Percentiles rank a stretch among this genome's conserved stretches.
phyloP scores from a whole-genome alignment of 257 asterid species.

The Orobanche coerulescens region DNA sequence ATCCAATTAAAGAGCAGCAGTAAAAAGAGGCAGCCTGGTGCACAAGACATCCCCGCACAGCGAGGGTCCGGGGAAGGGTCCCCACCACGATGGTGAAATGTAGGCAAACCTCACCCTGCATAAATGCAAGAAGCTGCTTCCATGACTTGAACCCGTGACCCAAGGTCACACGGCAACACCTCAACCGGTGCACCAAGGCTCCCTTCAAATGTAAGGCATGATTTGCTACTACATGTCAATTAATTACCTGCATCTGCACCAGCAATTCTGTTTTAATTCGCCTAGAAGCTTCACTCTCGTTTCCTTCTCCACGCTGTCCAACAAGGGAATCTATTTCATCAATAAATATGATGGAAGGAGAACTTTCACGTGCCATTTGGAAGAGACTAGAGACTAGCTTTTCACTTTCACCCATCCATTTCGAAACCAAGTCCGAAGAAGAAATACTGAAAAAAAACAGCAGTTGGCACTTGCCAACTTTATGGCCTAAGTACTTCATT shows the following conservation, averaged over 20 bases:
- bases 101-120: too few species aligned
- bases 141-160: too few species aligned
- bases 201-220: background rate
- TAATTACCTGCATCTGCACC: constrained; percentile 98
- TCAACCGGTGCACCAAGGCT: too few species aligned
- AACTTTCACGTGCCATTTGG: constrained; percentile 97
- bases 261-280: constrained; percentile 93
- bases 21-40: too few species aligned
- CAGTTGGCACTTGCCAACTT: constrained; percentile 60
- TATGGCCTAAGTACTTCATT: constrained; percentile 26
- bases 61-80: too few species aligned
- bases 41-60: too few species aligned
- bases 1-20: background rate
- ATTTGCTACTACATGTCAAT: constrained; percentile 11
- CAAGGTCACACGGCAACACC: too few species aligned
- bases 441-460: constrained; percentile 68
- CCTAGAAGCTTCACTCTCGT: constrained; percentile 97
- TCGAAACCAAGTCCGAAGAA: constrained; percentile 96
- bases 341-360: constrained; percentile 86
- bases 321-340: constrained; percentile 96
- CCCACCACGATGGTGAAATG: too few species aligned
- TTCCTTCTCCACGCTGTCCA: constrained; percentile 98
- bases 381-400: constrained; percentile 95
- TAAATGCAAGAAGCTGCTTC: too few species aligned
- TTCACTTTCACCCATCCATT: constrained; percentile 99